Conservation (phyloP, 2,329 filamentous ascomycete genomes). For the Neopestalotiopsis rosae region DNA sequence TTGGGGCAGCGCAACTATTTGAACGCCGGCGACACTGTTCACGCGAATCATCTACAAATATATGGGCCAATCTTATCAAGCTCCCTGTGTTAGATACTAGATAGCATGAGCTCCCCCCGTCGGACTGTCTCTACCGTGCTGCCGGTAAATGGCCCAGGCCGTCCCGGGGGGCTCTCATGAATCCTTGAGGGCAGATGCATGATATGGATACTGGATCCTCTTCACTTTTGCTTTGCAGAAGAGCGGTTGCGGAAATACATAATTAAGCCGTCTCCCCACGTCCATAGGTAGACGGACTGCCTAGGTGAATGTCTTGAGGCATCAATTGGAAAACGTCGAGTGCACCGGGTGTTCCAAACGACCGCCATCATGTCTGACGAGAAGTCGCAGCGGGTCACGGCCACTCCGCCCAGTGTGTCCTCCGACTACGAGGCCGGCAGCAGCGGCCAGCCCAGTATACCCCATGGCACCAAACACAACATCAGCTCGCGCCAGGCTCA, state of each 20-base stretch:
- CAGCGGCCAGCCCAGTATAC: not conserved
- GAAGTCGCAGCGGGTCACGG: constrained; percentile 3
- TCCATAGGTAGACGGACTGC: not conserved
- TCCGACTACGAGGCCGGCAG: not conserved
- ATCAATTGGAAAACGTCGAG: not conserved
- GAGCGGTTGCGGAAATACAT: not conserved
- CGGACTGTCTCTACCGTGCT: not conserved
- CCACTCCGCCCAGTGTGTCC: not conserved
- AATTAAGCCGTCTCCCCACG: not conserved
- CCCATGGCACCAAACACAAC: constrained; percentile 10
- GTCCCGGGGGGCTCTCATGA: not conserved
- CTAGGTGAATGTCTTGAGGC: not conserved
- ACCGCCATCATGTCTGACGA: constrained; percentile 1
- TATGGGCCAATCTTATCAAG: not conserved
- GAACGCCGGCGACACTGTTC: not conserved
- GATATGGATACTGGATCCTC: not conserved
- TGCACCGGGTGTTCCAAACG: not conserved
- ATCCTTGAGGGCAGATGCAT: not conserved
- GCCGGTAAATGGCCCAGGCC: not conserved
- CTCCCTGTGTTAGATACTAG: not conserved
- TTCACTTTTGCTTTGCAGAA: not conserved
- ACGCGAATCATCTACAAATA: constrained; percentile 1
- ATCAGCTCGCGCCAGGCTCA: constrained; percentile 22
- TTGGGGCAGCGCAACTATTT: not conserved
- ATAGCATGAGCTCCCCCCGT: not conserved